Base-by-base conservation (phyloP, 768 basidiomycete genomes). In the Kwoniella sp. region DNA sequence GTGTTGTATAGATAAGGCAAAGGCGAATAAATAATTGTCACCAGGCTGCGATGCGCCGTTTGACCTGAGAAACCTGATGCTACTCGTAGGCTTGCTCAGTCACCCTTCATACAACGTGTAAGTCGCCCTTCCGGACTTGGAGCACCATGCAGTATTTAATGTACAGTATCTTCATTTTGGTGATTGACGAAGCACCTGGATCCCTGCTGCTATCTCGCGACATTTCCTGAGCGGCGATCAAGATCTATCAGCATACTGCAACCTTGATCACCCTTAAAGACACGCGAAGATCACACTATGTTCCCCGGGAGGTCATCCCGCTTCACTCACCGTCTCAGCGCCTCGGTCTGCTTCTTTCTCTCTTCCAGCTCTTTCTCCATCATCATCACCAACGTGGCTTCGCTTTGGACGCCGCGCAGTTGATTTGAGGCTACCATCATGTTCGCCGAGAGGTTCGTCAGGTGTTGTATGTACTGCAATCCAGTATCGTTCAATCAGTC, bases 371-470 rank as follows among this genome's bases (percentile, higher is more conserved):
- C 73, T 60, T 67, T 68, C 60, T 77, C 73, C 71, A 77, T 71
- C 13, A 77, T 61, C 51, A 77, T 30, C 12, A 74, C 70, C 26
- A 77, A 54, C 29, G 75, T 77, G 23, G 69, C 56, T 47, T 77
- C 75, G 22, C 73, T 73, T 53, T 77, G 75, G 7, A 73, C 58
- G 20, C 65, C 53, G 2, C 75, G 58, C 0, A 72, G 61, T 63
- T 74, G 69, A 50, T 77, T 77, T 2, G 70, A 70, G 20, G 68
- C 25, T 0, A 77, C 68, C 75, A 77, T 77, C 72, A 77, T 74
- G 1, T 57, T 73, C 2, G 76, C 76, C 5, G 74, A 62, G 4
- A 77, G 56, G 57, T 77, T 77, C 1, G 70, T 68, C 15, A 77
- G 28, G 54, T 77, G 76, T 63, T 77, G 76, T 9, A 77, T 72